Base-by-base conservation (phyloP, 75 land plant genomes). In the Adiantum capillusveneris region DNA sequence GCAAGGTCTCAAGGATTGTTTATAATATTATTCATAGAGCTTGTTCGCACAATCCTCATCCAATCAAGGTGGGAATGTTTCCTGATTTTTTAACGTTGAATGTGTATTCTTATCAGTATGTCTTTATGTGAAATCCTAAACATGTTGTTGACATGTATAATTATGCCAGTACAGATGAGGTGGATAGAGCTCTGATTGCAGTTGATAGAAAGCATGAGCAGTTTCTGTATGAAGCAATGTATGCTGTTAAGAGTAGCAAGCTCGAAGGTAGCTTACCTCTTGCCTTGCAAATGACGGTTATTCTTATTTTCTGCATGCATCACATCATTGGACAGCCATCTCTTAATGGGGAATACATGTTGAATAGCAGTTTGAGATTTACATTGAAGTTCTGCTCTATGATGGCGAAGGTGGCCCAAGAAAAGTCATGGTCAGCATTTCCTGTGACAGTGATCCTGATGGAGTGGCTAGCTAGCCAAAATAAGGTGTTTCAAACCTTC, bases 401-500 rank as follows among this genome's bases (percentile, higher is more conserved):
- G 71, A 45, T 69, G 46, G 65, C 70, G 64, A 46, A 84, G 82
- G 2, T 79, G 82, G 11, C 58, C 76, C 13, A 69, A 74, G 63
- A 59, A 67, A 29, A 20, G 42, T 44, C 59, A 70, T 65, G 53
- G 59, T 74, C 79, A 7, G 67, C 82, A 26, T 70, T 78, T 53
- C 82, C 84, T 12, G 74, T 76, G 31, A 63, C 76, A 22, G 76
- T 78, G 14, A 60, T 85, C 11, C 79, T 85, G 58, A 44, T 71
- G 58, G 84, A 85, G 70, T 85, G 88, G 84, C 54, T 85, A 58
- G 77, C 70, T 13, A 39, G 60, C 51, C 34, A 54, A 29, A 63
- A 72, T 37, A 70, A 73, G 56, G 28, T 55, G 62, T 70, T 58
- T 16, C 59, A 65, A 54, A 34, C 7, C 7, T 34, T 34, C 37